These are phyloP conservation scores for Nymphaea thermarum DNA, from an alignment of 164 flowering plant species.

Conservation along the genomic window DNA sequence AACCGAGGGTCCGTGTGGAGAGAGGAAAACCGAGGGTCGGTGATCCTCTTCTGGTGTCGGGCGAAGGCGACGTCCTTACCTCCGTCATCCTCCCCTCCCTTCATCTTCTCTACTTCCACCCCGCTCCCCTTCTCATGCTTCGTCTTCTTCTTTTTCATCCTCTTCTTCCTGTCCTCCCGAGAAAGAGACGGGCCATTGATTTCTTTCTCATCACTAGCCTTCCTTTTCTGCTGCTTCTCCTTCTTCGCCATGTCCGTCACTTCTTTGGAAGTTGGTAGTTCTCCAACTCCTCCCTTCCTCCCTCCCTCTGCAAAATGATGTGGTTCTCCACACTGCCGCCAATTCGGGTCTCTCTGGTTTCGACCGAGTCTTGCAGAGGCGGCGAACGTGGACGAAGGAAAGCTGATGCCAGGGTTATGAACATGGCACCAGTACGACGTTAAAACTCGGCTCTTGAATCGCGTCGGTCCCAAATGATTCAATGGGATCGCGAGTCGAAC, in stretches of 20 bases:
- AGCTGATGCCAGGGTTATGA: no score
- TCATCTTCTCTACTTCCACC: slow-evolving; percentile 2
- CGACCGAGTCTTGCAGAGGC: no score
- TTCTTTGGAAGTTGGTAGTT: background rate
- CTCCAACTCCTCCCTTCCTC: background rate
- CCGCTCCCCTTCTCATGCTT: background rate
- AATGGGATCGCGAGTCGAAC: no score
- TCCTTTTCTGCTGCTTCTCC: background rate
- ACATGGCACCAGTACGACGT: no score
- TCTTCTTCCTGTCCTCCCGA: background rate
- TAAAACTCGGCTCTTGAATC: no score
- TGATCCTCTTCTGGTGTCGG: slow-evolving; percentile 18
- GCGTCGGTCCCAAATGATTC: no score
- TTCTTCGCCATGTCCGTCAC: background rate
- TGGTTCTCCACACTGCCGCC: no score
- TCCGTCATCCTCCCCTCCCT: slow-evolving; percentile 8
- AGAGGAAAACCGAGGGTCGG: slow-evolving; percentile 55
- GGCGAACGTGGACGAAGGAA: no score
- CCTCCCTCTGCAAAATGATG: background rate
- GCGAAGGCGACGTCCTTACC: slow-evolving; percentile 2
- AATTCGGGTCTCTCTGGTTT: no score
- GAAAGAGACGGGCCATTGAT: background rate
- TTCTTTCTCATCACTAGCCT: background rate
- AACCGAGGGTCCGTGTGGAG: slow-evolving; percentile 76
- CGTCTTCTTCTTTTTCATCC: no score